Evolutionary conservation across 257 asterid species (phyloP), one percentile per base, ranked within the genome.

Genomic region (Cruciata laevipes): DNA sequence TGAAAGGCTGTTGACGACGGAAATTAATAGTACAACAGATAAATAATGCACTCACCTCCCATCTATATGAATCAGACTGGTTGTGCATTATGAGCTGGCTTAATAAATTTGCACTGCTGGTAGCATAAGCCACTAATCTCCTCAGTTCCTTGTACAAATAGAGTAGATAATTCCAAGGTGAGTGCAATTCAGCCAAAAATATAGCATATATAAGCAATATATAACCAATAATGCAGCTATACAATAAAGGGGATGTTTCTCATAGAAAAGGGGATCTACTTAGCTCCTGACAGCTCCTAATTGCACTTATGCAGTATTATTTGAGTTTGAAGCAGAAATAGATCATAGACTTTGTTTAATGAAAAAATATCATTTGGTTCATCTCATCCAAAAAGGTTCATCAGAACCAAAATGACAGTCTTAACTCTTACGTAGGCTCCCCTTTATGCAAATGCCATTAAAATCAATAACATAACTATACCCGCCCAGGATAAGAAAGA

Each of bases 81-180:
- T 90, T 81, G 76, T 84, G 83, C 82, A 77, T 78, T 63, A 88
- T 74, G 67, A 80, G 79, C 75, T 83, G 83, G 52, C 87, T 75
- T 78, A 94, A 80, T 63, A 86, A 76, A 71, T 78, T 82, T 5
- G 87, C 95, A 68, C 96, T 84, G 87, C 95, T 85, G 61, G 87
- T 80, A 63, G 99, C 94, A 78, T 94, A 94, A 47, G 96, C 89
- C 55, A 75, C 83, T 84, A 90, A 76, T 79, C 99, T 83, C 77
- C 75, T 87, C 47, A 94, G 89, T 49, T 87, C 97, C 99, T 94
- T 78, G 66, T 35, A 82, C 64, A 78, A 20, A 31, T 8, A 69
- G 24, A 76, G 74, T 24, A 27, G 33, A 63, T 6, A 21, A 73
- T 51, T 12, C 4, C 11, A 42, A 18, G 27, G 27, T 35, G 6